Evolutionary conservation across 306 rosid species (phyloP), one percentile per base, ranked within the genome.

Genomic region (Cucumis sativus): DNA sequence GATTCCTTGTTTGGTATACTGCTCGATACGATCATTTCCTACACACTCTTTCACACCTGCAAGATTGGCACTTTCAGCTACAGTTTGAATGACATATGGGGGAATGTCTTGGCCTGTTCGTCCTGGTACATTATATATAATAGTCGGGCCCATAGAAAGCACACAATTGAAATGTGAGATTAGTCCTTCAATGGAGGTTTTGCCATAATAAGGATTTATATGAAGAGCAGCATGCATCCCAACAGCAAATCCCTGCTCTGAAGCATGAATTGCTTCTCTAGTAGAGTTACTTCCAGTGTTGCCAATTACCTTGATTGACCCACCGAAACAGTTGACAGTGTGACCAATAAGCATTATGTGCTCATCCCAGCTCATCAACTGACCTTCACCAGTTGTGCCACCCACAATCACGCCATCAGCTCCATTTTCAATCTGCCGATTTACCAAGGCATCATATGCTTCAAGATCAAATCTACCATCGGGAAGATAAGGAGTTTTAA

Each of bases 161-260:
- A 92, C 97, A 25, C 88, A 84, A 21, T 88, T 81, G 21, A 92
- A 92, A 86, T 92, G 99, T 12, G 92, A 81, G 62, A 90, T 80
- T 84, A 92, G 52, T 33, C 99, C 99, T 52, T 91, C 87, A 80
- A 85, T 52, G 52, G 99, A 95, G 60, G 97, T 95, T 86, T 92
- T 95, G 0, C 98, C 98, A 68, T 95, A 92, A 83, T 95, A 95
- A 40, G 98, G 98, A 83, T 95, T 95, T 79, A 92, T 88, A 80
- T 95, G 98, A 68, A 95, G 97, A n/a, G 98, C 97, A 35, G 88
- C 98, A 76, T 95, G 98, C 98, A 92, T 95, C 76, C 97, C 99
- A 78, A 95, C 99, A 5, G 97, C 97, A 86, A 92, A 95, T 62
- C 99, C 99, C 72, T 95, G 99, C 73, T 95, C 97, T 1, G 92